These are phyloP conservation scores for Nematodospora anomalae DNA, from an alignment of 1,139 yeast species.

Conservation along the genomic window DNA sequence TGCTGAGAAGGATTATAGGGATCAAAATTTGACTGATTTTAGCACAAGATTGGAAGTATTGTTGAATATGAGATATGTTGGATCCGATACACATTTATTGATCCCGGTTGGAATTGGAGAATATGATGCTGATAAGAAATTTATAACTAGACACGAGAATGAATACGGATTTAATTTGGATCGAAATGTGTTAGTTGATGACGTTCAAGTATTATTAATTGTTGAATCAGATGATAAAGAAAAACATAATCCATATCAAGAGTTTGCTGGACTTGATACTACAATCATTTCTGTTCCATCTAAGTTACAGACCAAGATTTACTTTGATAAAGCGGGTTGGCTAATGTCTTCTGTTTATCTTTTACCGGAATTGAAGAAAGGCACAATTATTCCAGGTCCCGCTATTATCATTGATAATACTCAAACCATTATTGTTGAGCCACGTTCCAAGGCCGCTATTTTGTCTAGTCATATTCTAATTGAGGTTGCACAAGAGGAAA, in stretches of 20 bases:
- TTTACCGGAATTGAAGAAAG: slow-evolving; percentile 51
- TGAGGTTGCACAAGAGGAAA: slow-evolving; percentile 28
- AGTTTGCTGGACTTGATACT: slow-evolving; percentile 18
- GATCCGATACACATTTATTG: slow-evolving; percentile 85
- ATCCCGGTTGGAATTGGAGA: slow-evolving; percentile 33
- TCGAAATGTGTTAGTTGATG: slow-evolving; percentile 69
- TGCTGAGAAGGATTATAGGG: slow-evolving; percentile 34
- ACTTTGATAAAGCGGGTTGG: slow-evolving; percentile 46
- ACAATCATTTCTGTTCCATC: slow-evolving; percentile 9
- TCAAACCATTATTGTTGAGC: slow-evolving; percentile 82
- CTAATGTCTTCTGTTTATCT: slow-evolving; percentile 50
- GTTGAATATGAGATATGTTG: slow-evolving; percentile 78
- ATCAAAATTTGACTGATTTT: slow-evolving; percentile 29
- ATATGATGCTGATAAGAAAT: slow-evolving; percentile 26
- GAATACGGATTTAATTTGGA: slow-evolving; percentile 47
- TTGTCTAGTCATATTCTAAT: slow-evolving; percentile 53
- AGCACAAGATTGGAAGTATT: slow-evolving; percentile 53
- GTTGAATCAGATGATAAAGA: slow-evolving; percentile 35
- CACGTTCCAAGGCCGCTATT: slow-evolving; percentile 63
- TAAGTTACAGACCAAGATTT: slow-evolving; percentile 20
- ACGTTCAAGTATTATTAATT: slow-evolving; percentile 58
- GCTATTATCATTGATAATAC: slow-evolving; percentile 83
- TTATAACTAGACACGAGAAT: slow-evolving; percentile 32
- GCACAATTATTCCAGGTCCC: slow-evolving; percentile 66
- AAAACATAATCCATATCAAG: slow-evolving; percentile 35